phyloP scores from a whole-genome alignment of 2,329 filamentous ascomycete species.

The Phyllosticta paracitricarpa region DNA sequence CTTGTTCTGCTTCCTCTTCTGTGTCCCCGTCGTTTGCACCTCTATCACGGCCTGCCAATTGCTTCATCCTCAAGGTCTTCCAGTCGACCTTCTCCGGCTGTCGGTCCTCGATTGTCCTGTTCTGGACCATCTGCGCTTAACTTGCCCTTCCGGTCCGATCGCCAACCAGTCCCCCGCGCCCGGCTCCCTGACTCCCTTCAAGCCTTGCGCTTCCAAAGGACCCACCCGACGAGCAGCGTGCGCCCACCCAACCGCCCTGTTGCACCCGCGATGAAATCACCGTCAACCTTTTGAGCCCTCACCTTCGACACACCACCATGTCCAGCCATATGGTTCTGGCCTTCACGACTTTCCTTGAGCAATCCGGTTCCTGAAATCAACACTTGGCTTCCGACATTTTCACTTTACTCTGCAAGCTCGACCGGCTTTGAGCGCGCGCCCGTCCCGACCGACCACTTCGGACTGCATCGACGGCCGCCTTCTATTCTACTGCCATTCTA shows the following conservation, averaged over 20 bases:
- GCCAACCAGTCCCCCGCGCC: constrained; percentile 5
- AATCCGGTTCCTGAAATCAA: constrained; percentile 34
- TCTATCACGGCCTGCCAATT: neutral
- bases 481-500: constrained; percentile 7
- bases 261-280: constrained; percentile 10
- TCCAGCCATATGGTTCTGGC: constrained; percentile 36
- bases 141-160: neutral
- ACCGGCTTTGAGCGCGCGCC: constrained; percentile 15
- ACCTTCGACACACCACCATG: constrained; percentile 42
- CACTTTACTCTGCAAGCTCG: constrained; percentile 6
- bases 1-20: too few species aligned
- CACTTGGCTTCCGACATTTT: constrained; percentile 12
- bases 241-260: constrained; percentile 10
- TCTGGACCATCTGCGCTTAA: neutral
- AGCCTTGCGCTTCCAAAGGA: constrained; percentile 10
- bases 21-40: neutral
- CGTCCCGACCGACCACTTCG: constrained; percentile 4
- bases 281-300: constrained; percentile 11
- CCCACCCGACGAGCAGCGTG: constrained; percentile 14
- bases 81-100: neutral
- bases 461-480: constrained; percentile 3
- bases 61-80: neutral
- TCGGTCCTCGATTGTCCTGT: neutral
- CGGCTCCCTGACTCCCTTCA: constrained; percentile 10
- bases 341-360: constrained; percentile 43